Evolutionary conservation across 2,329 filamentous ascomycete genomes (phyloP).

Genomic region (Lasiodiplodia citricola): DNA sequence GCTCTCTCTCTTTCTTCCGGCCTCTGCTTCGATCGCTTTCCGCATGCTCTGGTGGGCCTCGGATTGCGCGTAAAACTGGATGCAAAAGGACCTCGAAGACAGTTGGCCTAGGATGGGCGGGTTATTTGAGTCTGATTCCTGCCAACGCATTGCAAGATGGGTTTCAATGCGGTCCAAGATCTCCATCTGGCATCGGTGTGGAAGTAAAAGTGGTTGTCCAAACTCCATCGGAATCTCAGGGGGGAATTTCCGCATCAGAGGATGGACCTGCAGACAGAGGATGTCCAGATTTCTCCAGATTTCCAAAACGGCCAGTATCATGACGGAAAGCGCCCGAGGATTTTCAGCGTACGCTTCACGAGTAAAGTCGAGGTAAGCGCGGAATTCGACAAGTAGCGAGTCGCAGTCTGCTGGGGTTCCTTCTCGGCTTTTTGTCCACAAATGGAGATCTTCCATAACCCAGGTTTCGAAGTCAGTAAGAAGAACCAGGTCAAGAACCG

Average conservation of each 20-base stretch:
- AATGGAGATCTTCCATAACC: constrained; percentile 49
- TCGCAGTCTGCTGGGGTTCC: constrained; percentile 34
- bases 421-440: constrained; percentile 43
- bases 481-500: constrained; percentile 25
- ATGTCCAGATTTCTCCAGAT: constrained; percentile 65
- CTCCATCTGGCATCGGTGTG: constrained; percentile 51
- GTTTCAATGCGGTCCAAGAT: constrained; percentile 54
- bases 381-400: constrained; percentile 29
- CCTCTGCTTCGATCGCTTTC: constrained; percentile 47
- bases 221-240: constrained; percentile 49
- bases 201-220: constrained; percentile 54
- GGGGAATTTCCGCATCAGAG: constrained; percentile 54
- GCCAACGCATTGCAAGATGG: constrained; percentile 49
- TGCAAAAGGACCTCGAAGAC: constrained; percentile 45
- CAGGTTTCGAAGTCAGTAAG: constrained; percentile 56
- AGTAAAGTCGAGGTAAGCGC: constrained; percentile 29
- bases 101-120: constrained; percentile 26
- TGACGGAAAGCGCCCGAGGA: constrained; percentile 57
- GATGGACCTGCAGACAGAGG: constrained; percentile 45
- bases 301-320: constrained; percentile 62
- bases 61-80: constrained; percentile 56
- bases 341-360: constrained; percentile 42
- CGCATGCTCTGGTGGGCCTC: constrained; percentile 44
- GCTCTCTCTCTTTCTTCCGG: constrained; percentile 30
- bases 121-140: constrained; percentile 24